Evolutionary conservation across 2,329 filamentous ascomycete genomes (phyloP), one percentile per base, ranked within the genome.

Genomic region (Corniculantispora saksenae): DNA sequence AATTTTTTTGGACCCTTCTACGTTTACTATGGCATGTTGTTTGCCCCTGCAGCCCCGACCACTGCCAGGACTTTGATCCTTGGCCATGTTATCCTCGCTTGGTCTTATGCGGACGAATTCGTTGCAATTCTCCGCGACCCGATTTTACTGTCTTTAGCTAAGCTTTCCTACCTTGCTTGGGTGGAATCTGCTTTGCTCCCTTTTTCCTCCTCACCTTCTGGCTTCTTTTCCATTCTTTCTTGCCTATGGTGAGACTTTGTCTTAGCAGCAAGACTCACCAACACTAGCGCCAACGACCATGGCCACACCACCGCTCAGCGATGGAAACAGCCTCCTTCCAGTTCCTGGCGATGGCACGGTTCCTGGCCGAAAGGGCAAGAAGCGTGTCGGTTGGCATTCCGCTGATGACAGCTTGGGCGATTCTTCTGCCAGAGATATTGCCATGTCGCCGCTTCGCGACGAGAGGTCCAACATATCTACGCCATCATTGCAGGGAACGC

Each of bases 321-420:
- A 63, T 32, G 40, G 29, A 23, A 21, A 27, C 61, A 56, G 12
- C 29, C 48, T 23, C 25, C 29, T 40, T 67, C 59, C 69, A 69
- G 27, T 68, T 50, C 32, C 70, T 21, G 75, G 70, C 55, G 72
- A 72, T 69, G 69, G 72, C 64, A 69, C 71, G 63, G 75, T 74
- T 40, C 74, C 76, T 27, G 65, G 69, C 60, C 43, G 53, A 58
- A 79, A 71, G 67, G 75, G 77, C 59, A 80, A 80, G 74, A 80
- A 80, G 73, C 73, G 74, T 51, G 78, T 80, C 17, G 78, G 74
- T 58, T 80, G 76, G 65, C 75, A 76, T 63, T 70, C 74, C 55
- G 75, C 71, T 67, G 74, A 73, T 59, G 70, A 72, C 51, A 72
- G 69, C 50, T 62, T 60, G 40, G 57, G 67, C 43, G 63, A 9